Conservation (phyloP, 23 red algal species). For the Chondrus crispus region DNA sequence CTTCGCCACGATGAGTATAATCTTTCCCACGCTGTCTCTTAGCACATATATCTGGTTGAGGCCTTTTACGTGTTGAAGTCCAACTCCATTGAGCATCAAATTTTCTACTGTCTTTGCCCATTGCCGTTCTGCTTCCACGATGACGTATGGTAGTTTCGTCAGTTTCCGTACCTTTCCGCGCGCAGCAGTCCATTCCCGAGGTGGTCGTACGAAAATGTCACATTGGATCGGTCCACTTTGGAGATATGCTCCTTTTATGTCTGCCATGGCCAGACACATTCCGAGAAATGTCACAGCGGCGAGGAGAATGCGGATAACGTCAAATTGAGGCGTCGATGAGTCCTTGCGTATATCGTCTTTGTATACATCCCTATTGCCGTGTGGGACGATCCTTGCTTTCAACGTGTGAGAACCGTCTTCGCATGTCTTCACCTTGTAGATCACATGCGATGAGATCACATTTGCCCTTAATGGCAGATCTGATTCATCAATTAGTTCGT, state of each 20-base stretch:
- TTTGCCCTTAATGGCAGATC: background rate
- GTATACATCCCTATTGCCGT: slow-evolving; percentile 1
- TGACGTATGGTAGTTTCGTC: slow-evolving; percentile 4
- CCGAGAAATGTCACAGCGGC: background rate
- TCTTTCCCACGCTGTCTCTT: background rate
- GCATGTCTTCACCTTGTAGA: background rate
- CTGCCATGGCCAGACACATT: background rate
- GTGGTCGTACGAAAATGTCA: background rate
- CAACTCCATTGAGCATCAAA: background rate
- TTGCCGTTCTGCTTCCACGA: background rate
- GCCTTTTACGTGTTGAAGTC: background rate
- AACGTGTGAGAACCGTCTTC: background rate
- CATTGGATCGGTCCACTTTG: slow-evolving; percentile 5
- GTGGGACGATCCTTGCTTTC: slow-evolving; percentile 14
- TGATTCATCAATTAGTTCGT: background rate
- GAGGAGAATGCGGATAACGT: background rate
- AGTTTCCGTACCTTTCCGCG: background rate
- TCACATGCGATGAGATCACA: background rate
- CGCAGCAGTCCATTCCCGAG: background rate
- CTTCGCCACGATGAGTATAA: background rate
- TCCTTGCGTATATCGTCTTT: background rate
- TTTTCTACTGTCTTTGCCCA: background rate
- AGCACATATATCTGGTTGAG: background rate
- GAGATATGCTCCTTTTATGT: slow-evolving; percentile 15
- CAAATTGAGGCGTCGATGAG: background rate